These are phyloP conservation scores for Jasminum sambac DNA, from an alignment of 257 asterid genomes.

Conservation along the genomic window DNA sequence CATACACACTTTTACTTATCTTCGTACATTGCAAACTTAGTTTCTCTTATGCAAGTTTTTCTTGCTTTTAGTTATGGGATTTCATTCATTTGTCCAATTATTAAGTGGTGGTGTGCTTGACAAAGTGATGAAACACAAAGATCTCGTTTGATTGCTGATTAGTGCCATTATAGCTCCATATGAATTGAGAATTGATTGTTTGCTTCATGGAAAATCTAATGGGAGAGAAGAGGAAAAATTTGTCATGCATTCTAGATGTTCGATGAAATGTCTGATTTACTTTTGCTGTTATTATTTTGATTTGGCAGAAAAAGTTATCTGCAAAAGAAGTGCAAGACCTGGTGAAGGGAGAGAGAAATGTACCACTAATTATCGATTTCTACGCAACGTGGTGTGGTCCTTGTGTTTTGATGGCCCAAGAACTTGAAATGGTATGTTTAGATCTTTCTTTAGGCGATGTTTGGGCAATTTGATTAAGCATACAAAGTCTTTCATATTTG, in stretches of 20 bases:
- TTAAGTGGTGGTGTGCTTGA: conserved; percentile 1
- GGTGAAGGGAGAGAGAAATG: conserved; percentile 82
- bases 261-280: background rate
- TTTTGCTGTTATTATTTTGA: background rate
- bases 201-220: background rate
- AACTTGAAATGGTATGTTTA: conserved; percentile 83
- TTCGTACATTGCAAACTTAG: conserved; percentile 11
- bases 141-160: background rate
- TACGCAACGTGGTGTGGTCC: conserved; percentile 99
- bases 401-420: conserved; percentile 97
- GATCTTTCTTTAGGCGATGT: conserved; percentile 4
- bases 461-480: conserved; percentile 7
- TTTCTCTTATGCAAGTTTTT: background rate
- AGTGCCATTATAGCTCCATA: background rate
- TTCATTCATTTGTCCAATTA: conserved; percentile 6
- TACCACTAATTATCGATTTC: conserved; percentile 82
- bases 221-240: background rate
- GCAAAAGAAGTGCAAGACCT: conserved; percentile 72
- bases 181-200: background rate
- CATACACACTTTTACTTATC: conserved; percentile 10
- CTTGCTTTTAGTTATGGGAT: conserved; percentile 15
- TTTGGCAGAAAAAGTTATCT: conserved; percentile 73
- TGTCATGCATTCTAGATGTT: background rate
- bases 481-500: background rate
- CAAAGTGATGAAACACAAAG: background rate